Conservation (phyloP, 2,329 filamentous ascomycete genomes). For the Zopfia rhizophila region DNA sequence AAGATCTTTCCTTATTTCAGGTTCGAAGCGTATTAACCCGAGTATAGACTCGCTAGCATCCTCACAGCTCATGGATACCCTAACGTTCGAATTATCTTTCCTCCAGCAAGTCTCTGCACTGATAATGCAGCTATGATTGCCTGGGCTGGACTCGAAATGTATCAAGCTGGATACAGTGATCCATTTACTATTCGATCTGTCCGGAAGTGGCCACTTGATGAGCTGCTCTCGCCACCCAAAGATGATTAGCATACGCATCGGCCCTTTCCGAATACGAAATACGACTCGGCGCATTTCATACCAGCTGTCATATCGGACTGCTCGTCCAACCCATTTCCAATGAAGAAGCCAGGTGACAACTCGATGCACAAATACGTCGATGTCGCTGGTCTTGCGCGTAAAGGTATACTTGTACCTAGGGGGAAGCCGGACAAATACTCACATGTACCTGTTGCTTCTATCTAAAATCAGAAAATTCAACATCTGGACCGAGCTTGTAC, state of each 20-base stretch:
- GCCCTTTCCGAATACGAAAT: too few species aligned
- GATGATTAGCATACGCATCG: constrained; percentile 19
- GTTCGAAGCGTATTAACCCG: constrained; percentile 12
- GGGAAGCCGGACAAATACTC: constrained; percentile 1
- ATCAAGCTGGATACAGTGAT: constrained; percentile 70
- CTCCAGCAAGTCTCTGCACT: constrained; percentile 82
- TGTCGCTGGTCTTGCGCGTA: too few species aligned
- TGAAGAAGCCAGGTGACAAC: too few species aligned
- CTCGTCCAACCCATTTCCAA: too few species aligned
- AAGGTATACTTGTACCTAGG: too few species aligned
- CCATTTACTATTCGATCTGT: constrained; percentile 42
- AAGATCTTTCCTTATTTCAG: constrained; percentile 24
- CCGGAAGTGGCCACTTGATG: constrained; percentile 50
- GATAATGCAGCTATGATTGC: constrained; percentile 99
- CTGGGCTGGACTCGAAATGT: constrained; percentile 96
- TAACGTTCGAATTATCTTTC: constrained; percentile 72
- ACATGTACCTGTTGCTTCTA: not conserved
- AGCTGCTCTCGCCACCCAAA: constrained; percentile 38
- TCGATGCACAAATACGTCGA: too few species aligned
- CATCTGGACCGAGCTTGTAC: constrained; percentile 5
- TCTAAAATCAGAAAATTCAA: constrained; percentile 17
- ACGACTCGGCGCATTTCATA: too few species aligned
- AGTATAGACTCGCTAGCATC: constrained; percentile 57
- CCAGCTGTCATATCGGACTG: too few species aligned
- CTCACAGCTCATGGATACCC: constrained; percentile 74